Evolutionary conservation across 2,329 filamentous ascomycete genomes (phyloP), one percentile per base, ranked within the genome.

Genomic region (Exophiala dermatitidis): DNA sequence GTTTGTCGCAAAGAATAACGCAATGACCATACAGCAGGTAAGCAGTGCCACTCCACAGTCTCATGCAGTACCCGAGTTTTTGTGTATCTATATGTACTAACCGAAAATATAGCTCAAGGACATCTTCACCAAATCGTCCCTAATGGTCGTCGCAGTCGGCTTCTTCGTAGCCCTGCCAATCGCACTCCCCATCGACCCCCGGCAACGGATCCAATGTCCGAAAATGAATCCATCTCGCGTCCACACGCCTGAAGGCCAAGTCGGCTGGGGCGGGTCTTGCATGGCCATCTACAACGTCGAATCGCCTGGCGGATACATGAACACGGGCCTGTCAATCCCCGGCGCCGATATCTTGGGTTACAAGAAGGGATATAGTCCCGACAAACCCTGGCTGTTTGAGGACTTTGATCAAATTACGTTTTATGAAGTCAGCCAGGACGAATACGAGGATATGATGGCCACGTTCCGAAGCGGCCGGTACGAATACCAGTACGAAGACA

Each of bases 361-460:
- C 58, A 80, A 79, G 57, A 66, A 67, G 0, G 74, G 74, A 1
- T 81, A 79, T 59, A 68, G 64, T 2, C 58, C 69, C 0, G 65
- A 71, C 0, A 61, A 66, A 30, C 78, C 79, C 0, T 80, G 78
- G 74, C 68, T 82, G 1, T 82, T 80, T 59, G 69, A 75, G 46
- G 75, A 80, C 56, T 80, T 82, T 55, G 79, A 82, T 58, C 71
- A 79, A 41, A 68, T 82, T 19, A 76, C 72, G 0, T 82, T 77
- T 63, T 77, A 80, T 57, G 71, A 74, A 51, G 78, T 81, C 9
- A 71, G 61, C 33, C 75, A 80, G 56, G 66, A 69, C 8, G 76
- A 81, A 57, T 74, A 80, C 34, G 75, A 79, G 51, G 59, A 65
- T 6, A 58, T 77, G 45, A 67, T 80, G 29, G 70, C 70, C 1